phyloP scores from a whole-genome alignment of 2,329 filamentous ascomycete genomes.

The Coleophoma eucalyptorum region DNA sequence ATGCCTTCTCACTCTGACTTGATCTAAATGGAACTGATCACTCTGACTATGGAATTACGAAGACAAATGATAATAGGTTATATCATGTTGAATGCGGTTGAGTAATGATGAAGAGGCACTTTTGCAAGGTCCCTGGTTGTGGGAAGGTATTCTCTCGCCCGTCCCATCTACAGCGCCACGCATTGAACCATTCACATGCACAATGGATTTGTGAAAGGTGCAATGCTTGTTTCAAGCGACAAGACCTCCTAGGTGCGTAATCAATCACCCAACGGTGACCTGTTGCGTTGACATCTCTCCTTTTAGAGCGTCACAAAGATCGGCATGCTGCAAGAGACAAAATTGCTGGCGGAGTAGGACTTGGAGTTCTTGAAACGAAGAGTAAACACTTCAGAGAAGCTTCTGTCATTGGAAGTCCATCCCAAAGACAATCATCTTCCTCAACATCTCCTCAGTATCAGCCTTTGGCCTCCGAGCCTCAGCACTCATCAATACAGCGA shows the following conservation, averaged over 20 bases:
- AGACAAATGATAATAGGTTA: no score
- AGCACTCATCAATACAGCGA: background rate
- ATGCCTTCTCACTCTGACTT: no score
- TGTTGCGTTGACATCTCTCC: background rate
- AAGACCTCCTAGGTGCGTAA: background rate
- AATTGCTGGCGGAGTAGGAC: background rate
- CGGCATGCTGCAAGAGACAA: background rate
- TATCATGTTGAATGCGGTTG: no score
- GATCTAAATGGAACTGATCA: no score
- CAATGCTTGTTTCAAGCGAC: background rate
- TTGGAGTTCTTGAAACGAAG: background rate
- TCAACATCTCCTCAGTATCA: background rate
- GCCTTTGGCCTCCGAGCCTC: background rate
- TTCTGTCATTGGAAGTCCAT: background rate
- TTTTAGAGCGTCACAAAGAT: background rate
- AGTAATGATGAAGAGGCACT: background rate
- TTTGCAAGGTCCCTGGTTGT: background rate
- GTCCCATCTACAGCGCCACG: background rate
- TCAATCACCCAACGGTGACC: background rate
- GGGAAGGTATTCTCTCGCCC: background rate
- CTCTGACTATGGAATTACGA: no score
- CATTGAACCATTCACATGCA: background rate
- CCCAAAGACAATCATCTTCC: background rate
- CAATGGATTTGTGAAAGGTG: background rate
- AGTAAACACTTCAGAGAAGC: background rate